These are phyloP conservation scores for Symbiotaphrina buchneri DNA, from an alignment of 495 filamentous ascomycete genomes.

Conservation along the genomic window DNA sequence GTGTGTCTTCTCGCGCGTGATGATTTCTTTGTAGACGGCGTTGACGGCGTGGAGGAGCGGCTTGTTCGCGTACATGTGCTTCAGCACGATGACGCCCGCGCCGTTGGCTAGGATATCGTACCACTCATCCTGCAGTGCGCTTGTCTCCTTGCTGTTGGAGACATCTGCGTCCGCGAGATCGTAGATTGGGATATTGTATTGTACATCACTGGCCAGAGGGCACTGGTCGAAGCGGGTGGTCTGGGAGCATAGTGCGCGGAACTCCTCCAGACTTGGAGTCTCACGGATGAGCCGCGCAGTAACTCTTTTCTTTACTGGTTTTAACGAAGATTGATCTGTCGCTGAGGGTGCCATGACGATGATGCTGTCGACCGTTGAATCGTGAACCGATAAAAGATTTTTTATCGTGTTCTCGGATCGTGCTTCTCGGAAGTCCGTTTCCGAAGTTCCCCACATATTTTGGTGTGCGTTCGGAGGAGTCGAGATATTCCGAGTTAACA, in stretches of 20 bases:
- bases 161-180: conserved; percentile 13
- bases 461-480: too few species aligned
- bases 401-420: too few species aligned
- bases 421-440: too few species aligned
- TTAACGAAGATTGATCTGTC: too few species aligned
- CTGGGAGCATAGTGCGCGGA: conserved; percentile 20
- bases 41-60: conserved; percentile 16
- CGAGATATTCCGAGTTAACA: too few species aligned
- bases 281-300: too few species aligned
- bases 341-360: too few species aligned
- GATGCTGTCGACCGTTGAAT: too few species aligned
- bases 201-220: conserved; percentile 17
- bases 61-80: conserved; percentile 17
- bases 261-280: conserved; percentile 17
- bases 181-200: conserved; percentile 29
- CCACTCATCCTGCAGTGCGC: conserved; percentile 28
- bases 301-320: too few species aligned
- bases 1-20: conserved; percentile 14
- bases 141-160: conserved; percentile 6
- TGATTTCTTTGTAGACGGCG: conserved; percentile 19
- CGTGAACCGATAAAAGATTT: too few species aligned
- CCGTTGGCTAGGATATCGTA: conserved; percentile 26
- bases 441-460: too few species aligned
- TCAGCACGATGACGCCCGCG: conserved; percentile 27
- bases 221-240: conserved; percentile 14